Evolutionary conservation across 352 stramenopile genomes (phyloP), one percentile per base, ranked within the genome.

Genomic region (Globisporangium takayamanum): DNA sequence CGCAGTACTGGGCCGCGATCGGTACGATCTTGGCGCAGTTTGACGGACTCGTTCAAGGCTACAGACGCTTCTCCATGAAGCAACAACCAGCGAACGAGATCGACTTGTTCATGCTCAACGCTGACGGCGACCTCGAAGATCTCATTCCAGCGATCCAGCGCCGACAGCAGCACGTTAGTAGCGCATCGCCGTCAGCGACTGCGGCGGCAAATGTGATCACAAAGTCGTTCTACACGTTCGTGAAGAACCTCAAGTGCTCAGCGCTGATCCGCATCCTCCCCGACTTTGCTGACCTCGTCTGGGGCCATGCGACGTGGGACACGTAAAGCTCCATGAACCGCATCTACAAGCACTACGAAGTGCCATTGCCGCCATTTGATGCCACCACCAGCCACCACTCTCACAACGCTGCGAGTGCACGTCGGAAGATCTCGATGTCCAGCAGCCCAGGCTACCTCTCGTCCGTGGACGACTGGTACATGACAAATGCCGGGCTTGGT

Each of bases 391-490:
- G 16, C 16, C 12, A 12, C 39, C 41, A 11, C 42, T 18, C 3
- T 15, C 33, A 1, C 18, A 42, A 48, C 7, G 6, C 2, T 4
- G 2, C 14, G 6, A 50, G 12, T 14, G 60, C 70, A 36, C 58
- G 67, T 6, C 53, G 72, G 20, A 65, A 74, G 47, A 79, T 87
- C 45, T 87, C 76, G 48, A 90, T 93, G 73, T 88, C 76, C 11
- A 89, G 78, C 41, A 91, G 82, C 37, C 82, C 82, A 20, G 84
- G 82, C 10, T 88, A 87, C 51, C 50, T 94, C 6, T 83, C 79
- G 42, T 92, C 81, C 0, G 68, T 89, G 5, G 85, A 94, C 57
- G 85, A 93, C 61, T 94, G 80, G 68, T 94, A 93, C 67, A 74
- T 91, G 66, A 74, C 77, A 4, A 67, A 67, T 47, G 64, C 63